phyloP scores from a whole-genome alignment of 2,329 filamentous ascomycete genomes.

The Trichoderma arundinaceum region DNA sequence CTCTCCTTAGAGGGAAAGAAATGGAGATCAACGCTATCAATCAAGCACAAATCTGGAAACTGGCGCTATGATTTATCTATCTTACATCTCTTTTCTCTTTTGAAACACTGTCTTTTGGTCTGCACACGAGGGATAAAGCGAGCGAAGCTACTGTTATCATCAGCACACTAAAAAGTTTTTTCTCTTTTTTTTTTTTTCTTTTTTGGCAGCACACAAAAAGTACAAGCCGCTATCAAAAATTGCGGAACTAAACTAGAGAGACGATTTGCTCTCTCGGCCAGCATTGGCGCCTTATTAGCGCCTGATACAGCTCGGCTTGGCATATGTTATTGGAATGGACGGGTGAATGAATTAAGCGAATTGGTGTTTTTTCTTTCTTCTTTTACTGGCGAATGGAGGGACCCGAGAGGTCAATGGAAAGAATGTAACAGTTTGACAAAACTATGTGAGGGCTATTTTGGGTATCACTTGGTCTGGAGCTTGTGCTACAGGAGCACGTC shows the following conservation, averaged over 20 bases:
- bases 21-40: neutral
- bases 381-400: constrained; percentile 13
- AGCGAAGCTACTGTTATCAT: constrained; percentile 24
- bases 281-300: constrained; percentile 23
- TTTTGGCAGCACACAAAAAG: neutral
- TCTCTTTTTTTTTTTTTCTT: neutral
- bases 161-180: constrained; percentile 15
- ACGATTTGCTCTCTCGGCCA: constrained; percentile 10
- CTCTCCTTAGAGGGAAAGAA: constrained; percentile 8
- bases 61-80: neutral
- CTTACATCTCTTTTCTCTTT: neutral
- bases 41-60: neutral
- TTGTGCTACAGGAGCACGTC: constrained; percentile 14
- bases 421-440: constrained; percentile 21
- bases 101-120: neutral
- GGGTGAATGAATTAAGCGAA: constrained; percentile 17
- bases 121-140: constrained; percentile 1
- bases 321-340: constrained; percentile 24
- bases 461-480: constrained; percentile 18
- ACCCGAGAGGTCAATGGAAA: neutral
- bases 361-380: constrained; percentile 8
- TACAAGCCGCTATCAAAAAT: neutral
- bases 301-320: constrained; percentile 23
- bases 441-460: neutral
- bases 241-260: constrained; percentile 2